Evolutionary conservation across 2,329 filamentous ascomycete species (phyloP), one percentile per base, ranked within the genome.

Genomic region (Pseudocercospora macadamiae): DNA sequence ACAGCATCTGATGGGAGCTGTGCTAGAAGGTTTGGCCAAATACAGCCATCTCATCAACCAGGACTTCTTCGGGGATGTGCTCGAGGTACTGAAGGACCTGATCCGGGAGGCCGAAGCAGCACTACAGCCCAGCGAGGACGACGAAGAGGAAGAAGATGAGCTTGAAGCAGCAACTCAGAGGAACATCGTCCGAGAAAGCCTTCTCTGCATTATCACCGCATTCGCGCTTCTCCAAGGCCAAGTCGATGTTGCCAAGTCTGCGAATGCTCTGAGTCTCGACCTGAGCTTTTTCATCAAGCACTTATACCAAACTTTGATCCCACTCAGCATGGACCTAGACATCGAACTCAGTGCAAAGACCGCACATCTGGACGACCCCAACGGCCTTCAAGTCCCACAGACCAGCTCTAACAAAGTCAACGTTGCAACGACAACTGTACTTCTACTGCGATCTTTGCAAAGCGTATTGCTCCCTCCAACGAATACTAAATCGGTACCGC

Each of bases 11-110:
- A 97, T 97, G 91, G 95, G 95, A n/a, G 93, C 93, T 12, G 93
- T 97, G 0, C 83, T 99, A 4, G 95, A 97, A 78, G 95, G 95
- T 25, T 80, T 99, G 19, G 93, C 93, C 51, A 92, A 92, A 72
- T 99, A 96, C 72, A 88, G 93, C 3, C 95, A 97, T 73, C 83
- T 99, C 60, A 99, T 99, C 82, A 99, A 99, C 78, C 92, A 99
- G 72, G 91, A 99, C 73, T 97, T 99, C 80, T 99, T 99, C 69
- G 95, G 93, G 25, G 95, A 99, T 72, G 82, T 99, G 26, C 84
- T 99, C 9, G 95, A 97, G 76, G 93, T 92, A 0, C 81, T 99
- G 36, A 96, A 96, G 74, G 95, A 99, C 64, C 84, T 99, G 44
- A 93, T 97, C 68, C 85, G 86, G 3, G 86, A 93, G 66, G 89